phyloP scores from a whole-genome alignment of 2,329 filamentous ascomycete species.

The Aspergillus fischeri region DNA sequence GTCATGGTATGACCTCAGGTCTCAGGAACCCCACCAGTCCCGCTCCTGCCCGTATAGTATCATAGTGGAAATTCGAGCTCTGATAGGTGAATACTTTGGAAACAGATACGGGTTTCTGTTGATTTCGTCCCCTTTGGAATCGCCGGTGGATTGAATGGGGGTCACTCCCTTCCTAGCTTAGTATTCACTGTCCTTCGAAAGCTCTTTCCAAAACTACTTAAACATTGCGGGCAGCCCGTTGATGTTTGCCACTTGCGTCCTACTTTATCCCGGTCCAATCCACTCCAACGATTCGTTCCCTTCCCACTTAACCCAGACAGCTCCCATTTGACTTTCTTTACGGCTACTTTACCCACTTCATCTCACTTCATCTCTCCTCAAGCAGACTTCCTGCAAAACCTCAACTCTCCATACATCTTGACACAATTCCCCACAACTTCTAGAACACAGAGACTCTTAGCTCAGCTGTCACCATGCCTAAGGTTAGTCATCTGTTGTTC shows the following conservation, averaged over 20 bases:
- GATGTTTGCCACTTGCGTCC: constrained; percentile 1
- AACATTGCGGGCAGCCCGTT: background rate
- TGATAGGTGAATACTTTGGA: background rate
- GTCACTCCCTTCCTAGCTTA: background rate
- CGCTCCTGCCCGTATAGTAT: background rate
- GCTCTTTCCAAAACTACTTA: constrained; percentile 4
- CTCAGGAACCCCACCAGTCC: background rate
- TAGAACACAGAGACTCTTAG: background rate
- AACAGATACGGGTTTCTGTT: background rate
- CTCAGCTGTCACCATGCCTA: constrained; percentile 26
- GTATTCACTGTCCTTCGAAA: background rate
- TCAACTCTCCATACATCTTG: background rate
- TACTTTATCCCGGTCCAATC: background rate
- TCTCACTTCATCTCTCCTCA: background rate
- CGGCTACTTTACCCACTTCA: background rate
- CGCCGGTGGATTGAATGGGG: constrained; percentile 1
- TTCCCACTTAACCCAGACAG: background rate
- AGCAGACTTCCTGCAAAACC: background rate
- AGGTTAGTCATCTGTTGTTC: constrained; percentile 23
- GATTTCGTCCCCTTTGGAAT: background rate
- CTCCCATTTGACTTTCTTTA: background rate
- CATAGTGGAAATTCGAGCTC: background rate
- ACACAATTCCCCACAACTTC: background rate
- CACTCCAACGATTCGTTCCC: background rate
- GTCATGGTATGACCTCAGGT: constrained; percentile 20